Percentiles rank a stretch among this genome's conserved stretches.
Conservation (phyloP, 352 stramenopile genomes). For the Globisporangium megalacanthum region DNA sequence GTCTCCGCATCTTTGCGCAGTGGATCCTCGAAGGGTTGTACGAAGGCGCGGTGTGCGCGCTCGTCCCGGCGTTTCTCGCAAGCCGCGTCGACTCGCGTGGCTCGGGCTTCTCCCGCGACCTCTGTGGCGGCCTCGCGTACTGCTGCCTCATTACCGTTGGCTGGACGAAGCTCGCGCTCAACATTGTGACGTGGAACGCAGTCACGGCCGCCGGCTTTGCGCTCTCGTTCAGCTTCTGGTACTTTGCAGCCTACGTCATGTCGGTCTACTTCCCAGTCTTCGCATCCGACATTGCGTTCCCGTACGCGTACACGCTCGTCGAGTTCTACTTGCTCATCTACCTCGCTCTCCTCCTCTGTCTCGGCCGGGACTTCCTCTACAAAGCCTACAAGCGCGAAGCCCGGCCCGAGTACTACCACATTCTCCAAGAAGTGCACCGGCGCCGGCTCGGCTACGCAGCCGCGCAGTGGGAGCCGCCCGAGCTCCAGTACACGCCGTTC, state of each 20-base stretch:
- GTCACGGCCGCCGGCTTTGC: constrained; percentile 51
- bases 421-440: constrained; percentile 74
- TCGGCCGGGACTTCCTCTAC: constrained; percentile 76
- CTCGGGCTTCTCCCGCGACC: constrained; percentile 54
- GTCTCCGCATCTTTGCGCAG: constrained; percentile 62
- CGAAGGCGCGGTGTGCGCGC: constrained; percentile 64
- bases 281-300: constrained; percentile 66
- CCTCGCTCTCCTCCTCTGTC: constrained; percentile 59
- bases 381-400: constrained; percentile 85
- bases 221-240: constrained; percentile 73
- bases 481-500: constrained; percentile 68
- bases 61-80: constrained; percentile 60
- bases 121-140: constrained; percentile 72
- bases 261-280: constrained; percentile 47
- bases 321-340: constrained; percentile 83
- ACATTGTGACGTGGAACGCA: constrained; percentile 79
- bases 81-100: constrained; percentile 56
- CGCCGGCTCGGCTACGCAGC: constrained; percentile 30
- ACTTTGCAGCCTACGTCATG: constrained; percentile 59
- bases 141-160: constrained; percentile 77
- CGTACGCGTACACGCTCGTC: constrained; percentile 60
- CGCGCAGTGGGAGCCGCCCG: constrained; percentile 55
- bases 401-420: constrained; percentile 83
- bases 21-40: constrained; percentile 83
- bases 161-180: constrained; percentile 76